Evolutionary conservation across 306 rosid species (phyloP).

Genomic region (Begonia peltatifolia): DNA sequence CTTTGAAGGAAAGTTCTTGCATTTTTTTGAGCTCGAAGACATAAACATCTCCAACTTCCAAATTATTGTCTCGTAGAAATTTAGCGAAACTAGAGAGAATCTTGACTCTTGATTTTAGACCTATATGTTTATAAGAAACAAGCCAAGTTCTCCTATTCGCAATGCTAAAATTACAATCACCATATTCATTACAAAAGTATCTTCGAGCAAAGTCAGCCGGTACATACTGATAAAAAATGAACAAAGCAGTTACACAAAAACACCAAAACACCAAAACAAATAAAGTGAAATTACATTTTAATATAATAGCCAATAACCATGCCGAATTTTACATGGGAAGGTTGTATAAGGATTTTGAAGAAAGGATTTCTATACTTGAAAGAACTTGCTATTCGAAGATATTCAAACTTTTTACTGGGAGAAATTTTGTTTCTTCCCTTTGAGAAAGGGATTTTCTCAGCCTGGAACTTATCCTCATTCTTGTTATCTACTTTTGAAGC

Average conservation of each 20-base stretch:
- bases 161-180: neutral
- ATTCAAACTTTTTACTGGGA: neutral
- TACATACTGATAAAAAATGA: neutral
- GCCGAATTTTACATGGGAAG: neutral
- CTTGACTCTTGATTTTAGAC: constrained; percentile 2
- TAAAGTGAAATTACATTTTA: no score
- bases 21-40: constrained; percentile 1
- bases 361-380: constrained; percentile 6
- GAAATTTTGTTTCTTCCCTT: neutral
- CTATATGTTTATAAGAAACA: neutral
- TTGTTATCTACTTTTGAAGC: neutral
- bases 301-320: constrained; percentile 13
- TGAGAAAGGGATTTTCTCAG: no score
- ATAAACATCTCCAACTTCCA: constrained; percentile 5
- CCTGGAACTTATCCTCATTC: neutral
- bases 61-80: constrained; percentile 6
- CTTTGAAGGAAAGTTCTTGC: neutral
- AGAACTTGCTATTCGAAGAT: constrained; percentile 5
- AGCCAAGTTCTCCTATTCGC: constrained; percentile 5
- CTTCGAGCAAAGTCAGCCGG: neutral
- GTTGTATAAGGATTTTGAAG: constrained; percentile 8
- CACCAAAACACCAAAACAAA: no score
- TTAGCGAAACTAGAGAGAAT: constrained; percentile 13
- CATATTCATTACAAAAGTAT: neutral
- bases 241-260: neutral